Evolutionary conservation across 306 rosid genomes (phyloP), one percentile per base, ranked within the genome.

Genomic region (Quercus robur): DNA sequence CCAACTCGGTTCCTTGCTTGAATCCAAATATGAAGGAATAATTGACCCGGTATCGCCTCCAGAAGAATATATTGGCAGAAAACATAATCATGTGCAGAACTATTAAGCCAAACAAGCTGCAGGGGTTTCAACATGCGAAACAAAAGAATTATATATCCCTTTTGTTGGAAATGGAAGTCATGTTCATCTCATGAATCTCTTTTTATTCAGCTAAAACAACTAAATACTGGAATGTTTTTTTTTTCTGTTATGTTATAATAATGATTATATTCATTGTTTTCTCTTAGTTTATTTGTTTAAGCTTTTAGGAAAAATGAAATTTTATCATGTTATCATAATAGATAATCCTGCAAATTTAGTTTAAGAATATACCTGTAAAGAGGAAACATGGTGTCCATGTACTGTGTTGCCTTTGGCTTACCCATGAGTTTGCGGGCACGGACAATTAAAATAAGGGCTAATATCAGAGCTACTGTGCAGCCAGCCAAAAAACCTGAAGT

Each of bases 301-400:
- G 9, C 44, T 38, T 38, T 38, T 38, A 38, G 9, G 44, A 38
- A 38, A 38, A 38, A 38, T 38, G 44, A 38, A 38, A 38, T 38
- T 38, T 38, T 38, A 38, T 38, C 44, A 38, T 38, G 44, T 0
- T 38, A 38, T 38, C 9, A 38, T 2, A 38, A 38, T 38, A 1
- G 9, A 38, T 38, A 38, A 38, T 38, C 44, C 44, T 38, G 6
- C 44, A 38, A 38, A 46, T 46, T 46, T 49, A 75, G 71, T 49
- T 73, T 77, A 8, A 14, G 11, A 15, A 54, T 63, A 21, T 75
- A 87, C 97, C 94, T 92, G 78, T 92, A 87, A 10, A 92, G 87
- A 19, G 97, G 97, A 77, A 92, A 90, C 90, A 92, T 71, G 81
- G 77, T 87, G 15, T 90, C 88, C 94, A 92, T 90, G 80, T 92